Evolutionary conservation across 1,284 basidiomycete genomes (phyloP), one percentile per base, ranked within the genome.

Genomic region (Inonotus obliquus): DNA sequence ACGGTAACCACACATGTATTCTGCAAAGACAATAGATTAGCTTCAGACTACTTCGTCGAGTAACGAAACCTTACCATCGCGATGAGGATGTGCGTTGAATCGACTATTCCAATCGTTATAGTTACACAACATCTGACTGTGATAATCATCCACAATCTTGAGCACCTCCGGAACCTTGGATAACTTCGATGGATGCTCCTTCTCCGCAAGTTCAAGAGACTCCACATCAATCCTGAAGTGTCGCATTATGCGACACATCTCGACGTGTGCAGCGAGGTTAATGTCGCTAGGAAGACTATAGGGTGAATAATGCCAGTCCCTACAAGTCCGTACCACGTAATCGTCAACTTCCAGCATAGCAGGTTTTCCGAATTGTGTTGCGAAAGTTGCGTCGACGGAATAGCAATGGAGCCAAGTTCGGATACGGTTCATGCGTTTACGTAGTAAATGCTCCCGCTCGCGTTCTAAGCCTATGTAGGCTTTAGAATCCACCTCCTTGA

Each of bases 331-430:
- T 29, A 84, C 81, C 60, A 86, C 70, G 65, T 79, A 85, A 67
- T 87, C 84, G 64, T 86, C 82, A 13, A 78, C 71, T 47, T 76
- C 75, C 44, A 87, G 77, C 76, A 85, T 84, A 7, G 84, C 80
- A 62, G 83, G 79, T 68, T 86, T 86, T 23, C 86, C 86, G 69
- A 83, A 85, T 69, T 87, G 84, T 25, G 83, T 83, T 21, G 84
- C 79, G 68, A 82, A 79, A n/a, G 79, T 82, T 10, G 80, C 79
- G 68, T 88, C 87, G 44, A 85, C 78, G 64, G 81, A 83, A 67
- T 83, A 87, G 70, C 84, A 86, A 67, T 82, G 82, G 55, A 87
- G 75, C 86, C 86, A 88, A 7, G 85, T 87, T 60, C 86, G 75
- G 17, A 79, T 81, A 51, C 84, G 77, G 67, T 84, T 83, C 21